Percentiles rank a stretch among this genome's conserved stretches.
These are phyloP conservation scores for Torrubiella hemipterigena DNA, from an alignment of 2,329 filamentous ascomycete genomes.

Conservation along the genomic window DNA sequence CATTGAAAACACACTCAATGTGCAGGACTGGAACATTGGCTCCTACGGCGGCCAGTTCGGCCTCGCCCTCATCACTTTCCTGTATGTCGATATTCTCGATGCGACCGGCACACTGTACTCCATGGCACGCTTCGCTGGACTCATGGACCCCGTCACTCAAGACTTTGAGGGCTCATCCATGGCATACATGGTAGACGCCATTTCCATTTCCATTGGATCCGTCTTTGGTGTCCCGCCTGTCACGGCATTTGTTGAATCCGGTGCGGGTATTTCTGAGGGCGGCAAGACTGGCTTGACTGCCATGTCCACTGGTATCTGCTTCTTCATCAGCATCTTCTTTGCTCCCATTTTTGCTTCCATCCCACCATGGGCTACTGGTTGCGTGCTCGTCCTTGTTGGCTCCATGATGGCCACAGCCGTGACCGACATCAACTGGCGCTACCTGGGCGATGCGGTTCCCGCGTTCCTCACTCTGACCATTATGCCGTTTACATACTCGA, in stretches of 20 bases:
- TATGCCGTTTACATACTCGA: slow-evolving; percentile 87
- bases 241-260: slow-evolving; percentile 81
- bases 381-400: slow-evolving; percentile 79
- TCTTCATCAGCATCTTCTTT: slow-evolving; percentile 81
- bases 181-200: slow-evolving; percentile 73
- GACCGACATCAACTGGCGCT: slow-evolving; percentile 79
- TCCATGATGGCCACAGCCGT: slow-evolving; percentile 73
- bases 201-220: slow-evolving; percentile 67
- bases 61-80: slow-evolving; percentile 74
- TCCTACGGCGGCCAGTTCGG: slow-evolving; percentile 65
- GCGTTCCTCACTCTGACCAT: slow-evolving; percentile 74
- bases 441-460: slow-evolving; percentile 72
- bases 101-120: slow-evolving; percentile 79
- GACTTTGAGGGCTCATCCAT: slow-evolving; percentile 80
- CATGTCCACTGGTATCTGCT: slow-evolving; percentile 67
- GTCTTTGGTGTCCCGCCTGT: slow-evolving; percentile 70
- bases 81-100: slow-evolving; percentile 85
- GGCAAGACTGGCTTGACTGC: slow-evolving; percentile 77
- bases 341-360: slow-evolving; percentile 85
- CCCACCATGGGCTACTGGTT: slow-evolving; percentile 80
- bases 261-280: slow-evolving; percentile 79
- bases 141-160: slow-evolving; percentile 70
- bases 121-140: slow-evolving; percentile 74
- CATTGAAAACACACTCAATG: slow-evolving; percentile 56
- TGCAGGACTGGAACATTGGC: slow-evolving; percentile 62